Evolutionary conservation across 768 basidiomycete species (phyloP).

Genomic region (Heimioporus sp.): DNA sequence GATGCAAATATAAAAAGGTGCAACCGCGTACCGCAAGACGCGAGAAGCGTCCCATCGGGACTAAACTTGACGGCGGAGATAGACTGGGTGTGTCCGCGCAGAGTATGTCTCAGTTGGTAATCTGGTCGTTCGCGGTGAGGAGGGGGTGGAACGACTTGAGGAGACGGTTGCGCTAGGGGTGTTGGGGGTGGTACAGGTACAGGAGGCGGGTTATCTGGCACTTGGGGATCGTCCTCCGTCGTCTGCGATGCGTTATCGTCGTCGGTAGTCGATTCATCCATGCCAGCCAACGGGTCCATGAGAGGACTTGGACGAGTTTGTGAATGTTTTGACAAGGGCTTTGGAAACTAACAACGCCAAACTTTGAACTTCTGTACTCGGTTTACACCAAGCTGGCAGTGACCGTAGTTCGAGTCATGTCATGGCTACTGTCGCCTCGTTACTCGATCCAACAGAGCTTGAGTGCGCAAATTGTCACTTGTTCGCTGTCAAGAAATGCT

Average conservation of each 20-base stretch:
- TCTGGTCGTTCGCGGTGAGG: conserved; percentile 50
- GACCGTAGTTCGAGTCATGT: conserved; percentile 8
- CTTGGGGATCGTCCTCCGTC: conserved; percentile 81
- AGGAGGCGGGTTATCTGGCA: conserved; percentile 57
- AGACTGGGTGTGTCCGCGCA: conserved; percentile 76
- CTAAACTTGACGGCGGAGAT: conserved; percentile 92
- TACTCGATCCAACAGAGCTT: background rate
- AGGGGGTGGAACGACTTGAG: conserved; percentile 34
- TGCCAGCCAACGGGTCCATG: conserved; percentile 21
- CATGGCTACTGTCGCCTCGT: conserved; percentile 2
- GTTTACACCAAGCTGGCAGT: no score
- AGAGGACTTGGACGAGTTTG: conserved; percentile 18
- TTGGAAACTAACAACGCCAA: conserved; percentile 24
- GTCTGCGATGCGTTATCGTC: conserved; percentile 76
- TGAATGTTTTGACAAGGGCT: conserved; percentile 21
- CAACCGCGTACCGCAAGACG: conserved; percentile 73
- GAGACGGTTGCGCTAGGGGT: conserved; percentile 24
- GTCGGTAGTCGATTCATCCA: conserved; percentile 49
- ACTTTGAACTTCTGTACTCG: conserved; percentile 1
- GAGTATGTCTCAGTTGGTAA: conserved; percentile 64
- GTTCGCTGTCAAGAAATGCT: conserved; percentile 2
- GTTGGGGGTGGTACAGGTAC: conserved; percentile 35
- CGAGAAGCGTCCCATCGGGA: conserved; percentile 79
- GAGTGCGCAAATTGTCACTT: background rate
- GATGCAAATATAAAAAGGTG: background rate